Base-by-base conservation (phyloP, 2,329 filamentous ascomycete species). In the Cyphellophora attinorum region DNA sequence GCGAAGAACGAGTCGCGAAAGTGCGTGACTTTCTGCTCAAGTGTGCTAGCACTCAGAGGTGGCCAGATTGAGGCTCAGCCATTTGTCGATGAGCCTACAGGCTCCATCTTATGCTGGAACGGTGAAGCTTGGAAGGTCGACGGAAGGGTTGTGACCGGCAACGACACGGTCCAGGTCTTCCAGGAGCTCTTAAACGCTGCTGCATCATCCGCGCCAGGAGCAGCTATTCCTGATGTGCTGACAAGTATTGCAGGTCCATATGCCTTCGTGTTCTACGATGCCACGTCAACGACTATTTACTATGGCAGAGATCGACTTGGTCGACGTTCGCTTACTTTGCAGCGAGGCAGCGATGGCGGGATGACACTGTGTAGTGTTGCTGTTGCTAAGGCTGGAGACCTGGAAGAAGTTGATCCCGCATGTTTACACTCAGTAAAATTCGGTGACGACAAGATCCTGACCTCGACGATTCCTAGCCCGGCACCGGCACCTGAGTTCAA, bases 61-160 rank as follows among this genome's bases (percentile, higher is more conserved):
- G 71, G 76, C 32, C 65, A 74, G 42, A 54, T 91, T 32, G 74
- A 79, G 5, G 55, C 61, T 19, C 91, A 96, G 56, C 91, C 91
- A 2, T 70, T 93, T 3, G 57, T 70, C 27, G 72, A 81, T 45
- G 23, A 53, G 3, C 43, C 48, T 0, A 70, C 69, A 0, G 67
- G 69, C 3, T 85, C 80, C 1, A 65, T 84, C 1, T 67, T 98
- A 2, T 95, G 89, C 68, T 98, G 91, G 91, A 98, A 98, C 53
- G 91, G 91, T 28, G 91, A 98, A 56, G 89, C 86, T 1, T 98
- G 91, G 91, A 79, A 72, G 38, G 68, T 93, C 32, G 60, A 59
- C 6, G 69, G 68, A 19, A 49, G 68, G 6, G 50, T 56, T 1
- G 65, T 94, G 5, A 40, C 50, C 21, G 82, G 77, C 38, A 95